phyloP scores from a whole-genome alignment of 2,329 filamentous ascomycete species.

The Botryotinia narcissicola region DNA sequence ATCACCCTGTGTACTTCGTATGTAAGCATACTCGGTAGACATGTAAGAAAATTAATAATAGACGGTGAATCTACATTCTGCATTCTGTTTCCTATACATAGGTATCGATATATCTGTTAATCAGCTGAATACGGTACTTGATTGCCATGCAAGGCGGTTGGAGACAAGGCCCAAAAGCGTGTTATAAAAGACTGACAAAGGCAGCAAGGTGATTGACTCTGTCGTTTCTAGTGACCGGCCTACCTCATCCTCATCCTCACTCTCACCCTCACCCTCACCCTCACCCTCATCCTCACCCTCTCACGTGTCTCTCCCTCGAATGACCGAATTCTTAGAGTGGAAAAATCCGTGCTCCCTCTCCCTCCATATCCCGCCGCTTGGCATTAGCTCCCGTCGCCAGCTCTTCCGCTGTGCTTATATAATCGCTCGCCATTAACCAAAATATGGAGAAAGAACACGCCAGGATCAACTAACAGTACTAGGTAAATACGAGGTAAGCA shows the following conservation, averaged over 20 bases:
- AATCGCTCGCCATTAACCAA: not conserved
- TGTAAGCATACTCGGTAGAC: not conserved
- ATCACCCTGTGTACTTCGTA: not conserved
- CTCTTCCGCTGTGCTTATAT: not conserved
- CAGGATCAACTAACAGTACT: too few species aligned
- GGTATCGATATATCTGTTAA: not conserved
- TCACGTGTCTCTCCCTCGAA: too few species aligned
- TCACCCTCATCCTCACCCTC: not conserved
- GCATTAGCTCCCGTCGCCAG: not conserved
- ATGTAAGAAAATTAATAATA: not conserved
- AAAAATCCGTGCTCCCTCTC: not conserved
- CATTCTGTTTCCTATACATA: not conserved
- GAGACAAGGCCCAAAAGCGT: not conserved
- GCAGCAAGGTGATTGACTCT: not conserved
- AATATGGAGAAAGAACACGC: not conserved
- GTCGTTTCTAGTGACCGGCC: not conserved
- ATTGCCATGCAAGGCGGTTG: not conserved
- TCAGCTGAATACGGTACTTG: not conserved
- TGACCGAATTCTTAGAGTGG: not conserved
- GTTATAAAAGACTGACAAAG: too few species aligned
- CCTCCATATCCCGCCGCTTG: not conserved
- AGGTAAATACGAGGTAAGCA: too few species aligned
- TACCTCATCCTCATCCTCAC: not conserved
- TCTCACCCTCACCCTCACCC: too few species aligned
- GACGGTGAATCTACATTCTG: not conserved